Conservation (phyloP, 768 basidiomycete genomes). For the Boletus vinaceobasis region DNA sequence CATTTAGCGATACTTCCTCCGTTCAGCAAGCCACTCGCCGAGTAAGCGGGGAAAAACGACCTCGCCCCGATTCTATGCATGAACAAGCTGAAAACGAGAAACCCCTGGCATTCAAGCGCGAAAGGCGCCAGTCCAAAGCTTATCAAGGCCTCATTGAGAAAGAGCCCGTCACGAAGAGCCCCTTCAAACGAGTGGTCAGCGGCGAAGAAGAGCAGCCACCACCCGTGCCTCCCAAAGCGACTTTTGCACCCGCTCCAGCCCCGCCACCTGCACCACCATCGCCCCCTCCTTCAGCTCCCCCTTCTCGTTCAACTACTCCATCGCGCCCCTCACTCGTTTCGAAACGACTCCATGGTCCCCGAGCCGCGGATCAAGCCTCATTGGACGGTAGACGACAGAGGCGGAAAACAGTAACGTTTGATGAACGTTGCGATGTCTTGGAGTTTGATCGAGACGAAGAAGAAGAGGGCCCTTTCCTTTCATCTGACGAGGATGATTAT, state of each 20-base stretch:
- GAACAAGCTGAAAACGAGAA: conserved; percentile 71
- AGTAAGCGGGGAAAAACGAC: conserved; percentile 77
- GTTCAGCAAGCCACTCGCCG: conserved; percentile 33
- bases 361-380: conserved; percentile 43
- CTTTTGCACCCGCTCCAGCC: background rate
- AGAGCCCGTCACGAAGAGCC: conserved; percentile 80
- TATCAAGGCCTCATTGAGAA: conserved; percentile 71
- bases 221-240: conserved; percentile 25
- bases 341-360: conserved; percentile 73
- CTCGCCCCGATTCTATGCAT: conserved; percentile 67
- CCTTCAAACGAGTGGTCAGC: conserved; percentile 49
- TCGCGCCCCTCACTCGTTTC: conserved; percentile 68
- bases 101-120: conserved; percentile 65
- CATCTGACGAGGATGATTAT: conserved; percentile 34
- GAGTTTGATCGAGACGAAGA: conserved; percentile 75
- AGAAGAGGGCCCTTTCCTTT: conserved; percentile 46
- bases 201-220: conserved; percentile 30
- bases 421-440: conserved; percentile 76
- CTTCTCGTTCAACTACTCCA: conserved; percentile 28
- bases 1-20: conserved; percentile 6
- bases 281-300: conserved; percentile 42
- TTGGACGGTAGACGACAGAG: conserved; percentile 44
- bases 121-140: conserved; percentile 70
- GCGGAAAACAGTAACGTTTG: conserved; percentile 77
- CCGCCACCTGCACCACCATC: conserved; percentile 20